Evolutionary conservation across 805 yeast species (phyloP).

Genomic region (Saturnispora saitoi): DNA sequence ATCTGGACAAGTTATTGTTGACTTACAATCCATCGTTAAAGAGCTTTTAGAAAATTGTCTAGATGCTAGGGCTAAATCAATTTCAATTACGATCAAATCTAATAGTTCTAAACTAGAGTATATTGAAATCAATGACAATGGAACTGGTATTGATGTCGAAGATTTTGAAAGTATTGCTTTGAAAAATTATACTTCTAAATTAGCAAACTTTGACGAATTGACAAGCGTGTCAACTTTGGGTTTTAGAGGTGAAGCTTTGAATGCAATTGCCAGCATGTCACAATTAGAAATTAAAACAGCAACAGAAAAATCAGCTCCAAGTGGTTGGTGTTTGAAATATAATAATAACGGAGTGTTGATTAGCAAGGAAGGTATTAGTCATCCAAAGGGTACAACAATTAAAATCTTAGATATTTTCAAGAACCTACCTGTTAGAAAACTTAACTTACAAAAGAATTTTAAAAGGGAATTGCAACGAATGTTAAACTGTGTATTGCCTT

Average conservation of each 20-base stretch:
- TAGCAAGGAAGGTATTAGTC: conserved; percentile 32
- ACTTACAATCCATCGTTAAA: conserved; percentile 66
- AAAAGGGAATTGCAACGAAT: conserved; percentile 68
- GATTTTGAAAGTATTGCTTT: conserved; percentile 49
- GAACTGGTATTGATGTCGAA: conserved; percentile 46
- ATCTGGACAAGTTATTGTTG: conserved; percentile 89
- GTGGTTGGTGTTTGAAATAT: conserved; percentile 48
- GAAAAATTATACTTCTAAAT: conserved; percentile 63
- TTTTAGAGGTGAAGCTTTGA: conserved; percentile 75
- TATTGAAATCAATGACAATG: conserved; percentile 62
- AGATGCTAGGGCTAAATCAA: conserved; percentile 64
- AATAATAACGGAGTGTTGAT: conserved; percentile 45
- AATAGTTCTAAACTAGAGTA: conserved; percentile 42
- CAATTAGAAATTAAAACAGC: conserved; percentile 44
- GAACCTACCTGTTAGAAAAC: conserved; percentile 72
- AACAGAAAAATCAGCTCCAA: conserved; percentile 39
- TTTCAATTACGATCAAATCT: conserved; percentile 53
- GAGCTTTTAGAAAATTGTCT: conserved; percentile 82
- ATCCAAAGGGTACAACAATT: conserved; percentile 65
- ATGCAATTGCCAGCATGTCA: conserved; percentile 55
- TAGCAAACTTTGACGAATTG: conserved; percentile 48
- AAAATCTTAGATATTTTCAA: conserved; percentile 51
- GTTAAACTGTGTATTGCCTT: conserved; percentile 53
- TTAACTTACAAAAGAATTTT: conserved; percentile 57
- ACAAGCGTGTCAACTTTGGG: conserved; percentile 48